Evolutionary conservation across 2,329 filamentous ascomycete genomes (phyloP).

Genomic region (Helminthosporium solani): DNA sequence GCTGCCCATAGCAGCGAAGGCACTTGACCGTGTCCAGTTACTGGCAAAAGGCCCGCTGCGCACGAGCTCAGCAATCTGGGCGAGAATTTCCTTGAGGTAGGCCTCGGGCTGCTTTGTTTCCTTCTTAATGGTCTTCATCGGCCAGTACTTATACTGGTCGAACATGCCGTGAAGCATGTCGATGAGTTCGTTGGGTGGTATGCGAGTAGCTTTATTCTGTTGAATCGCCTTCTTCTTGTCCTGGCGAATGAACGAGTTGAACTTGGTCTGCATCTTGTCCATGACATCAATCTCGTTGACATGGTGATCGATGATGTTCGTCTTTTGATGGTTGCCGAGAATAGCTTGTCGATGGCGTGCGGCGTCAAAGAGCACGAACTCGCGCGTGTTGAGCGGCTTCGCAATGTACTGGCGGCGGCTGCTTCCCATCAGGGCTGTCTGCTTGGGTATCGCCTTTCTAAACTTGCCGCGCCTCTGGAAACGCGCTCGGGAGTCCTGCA

Average conservation of each 20-base stretch:
- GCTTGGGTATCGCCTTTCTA: constrained; percentile 42
- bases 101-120: constrained; percentile 83
- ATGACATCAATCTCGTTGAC: constrained; percentile 20
- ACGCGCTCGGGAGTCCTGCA: constrained; percentile 35
- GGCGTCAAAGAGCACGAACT: constrained; percentile 46
- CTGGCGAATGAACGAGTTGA: constrained; percentile 35
- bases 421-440: constrained; percentile 60
- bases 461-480: constrained; percentile 38
- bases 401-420: constrained; percentile 59
- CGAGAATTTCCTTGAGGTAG: constrained; percentile 83
- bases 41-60: constrained; percentile 83
- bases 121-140: constrained; percentile 81
- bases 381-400: constrained; percentile 47
- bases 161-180: constrained; percentile 84
- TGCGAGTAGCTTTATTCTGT: constrained; percentile 79
- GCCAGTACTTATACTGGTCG: constrained; percentile 86
- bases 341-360: constrained; percentile 50
- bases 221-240: constrained; percentile 23
- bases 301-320: constrained; percentile 32
- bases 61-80: constrained; percentile 78
- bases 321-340: constrained; percentile 31
- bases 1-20: constrained; percentile 33
- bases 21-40: constrained; percentile 67
- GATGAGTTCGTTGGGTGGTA: constrained; percentile 83
- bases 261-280: constrained; percentile 32